phyloP scores from a whole-genome alignment of 2,329 filamentous ascomycete species.

The Microdochium nivale region DNA sequence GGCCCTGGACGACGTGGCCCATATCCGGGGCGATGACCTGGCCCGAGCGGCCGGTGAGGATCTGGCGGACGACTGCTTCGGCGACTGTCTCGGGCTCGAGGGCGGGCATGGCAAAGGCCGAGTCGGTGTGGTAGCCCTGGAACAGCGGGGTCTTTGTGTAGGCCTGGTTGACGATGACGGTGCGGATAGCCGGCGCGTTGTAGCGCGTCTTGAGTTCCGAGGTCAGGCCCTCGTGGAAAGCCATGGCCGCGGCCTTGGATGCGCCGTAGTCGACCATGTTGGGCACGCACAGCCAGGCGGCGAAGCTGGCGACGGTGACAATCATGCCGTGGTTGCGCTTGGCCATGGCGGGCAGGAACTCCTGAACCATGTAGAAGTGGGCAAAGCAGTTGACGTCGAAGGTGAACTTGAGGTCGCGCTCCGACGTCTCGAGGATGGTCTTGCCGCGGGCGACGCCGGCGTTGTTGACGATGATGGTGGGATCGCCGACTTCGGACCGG shows the following conservation, averaged over 20 bases:
- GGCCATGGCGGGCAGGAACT: conserved; percentile 61
- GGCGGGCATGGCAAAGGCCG: conserved; percentile 37
- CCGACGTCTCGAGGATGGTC: conserved; percentile 48
- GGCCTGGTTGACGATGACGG: conserved; percentile 52
- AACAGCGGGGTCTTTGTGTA: conserved; percentile 53
- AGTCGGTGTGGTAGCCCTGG: conserved; percentile 38
- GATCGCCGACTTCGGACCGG: conserved; percentile 47
- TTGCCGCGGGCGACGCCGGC: conserved; percentile 56
- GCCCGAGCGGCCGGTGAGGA: conserved; percentile 44
- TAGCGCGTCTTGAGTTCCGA: conserved; percentile 52
- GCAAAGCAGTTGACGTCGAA: conserved; percentile 64
- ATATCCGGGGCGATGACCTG: conserved; percentile 47
- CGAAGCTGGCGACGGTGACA: conserved; percentile 59
- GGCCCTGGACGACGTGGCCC: conserved; percentile 25
- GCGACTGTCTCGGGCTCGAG: conserved; percentile 53
- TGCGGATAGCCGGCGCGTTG: conserved; percentile 53
- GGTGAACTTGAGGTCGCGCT: conserved; percentile 53
- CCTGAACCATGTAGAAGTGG: conserved; percentile 57
- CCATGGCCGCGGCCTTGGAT: conserved; percentile 56
- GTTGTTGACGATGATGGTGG: conserved; percentile 66
- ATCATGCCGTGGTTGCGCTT: conserved; percentile 60
- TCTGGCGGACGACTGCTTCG: conserved; percentile 48
- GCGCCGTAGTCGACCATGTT: conserved; percentile 61
- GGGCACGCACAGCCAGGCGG: conserved; percentile 51
- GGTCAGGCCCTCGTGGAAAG: conserved; percentile 59